Base-by-base conservation (phyloP, 129 eudicot species). In the Centaurea solstitialis region DNA sequence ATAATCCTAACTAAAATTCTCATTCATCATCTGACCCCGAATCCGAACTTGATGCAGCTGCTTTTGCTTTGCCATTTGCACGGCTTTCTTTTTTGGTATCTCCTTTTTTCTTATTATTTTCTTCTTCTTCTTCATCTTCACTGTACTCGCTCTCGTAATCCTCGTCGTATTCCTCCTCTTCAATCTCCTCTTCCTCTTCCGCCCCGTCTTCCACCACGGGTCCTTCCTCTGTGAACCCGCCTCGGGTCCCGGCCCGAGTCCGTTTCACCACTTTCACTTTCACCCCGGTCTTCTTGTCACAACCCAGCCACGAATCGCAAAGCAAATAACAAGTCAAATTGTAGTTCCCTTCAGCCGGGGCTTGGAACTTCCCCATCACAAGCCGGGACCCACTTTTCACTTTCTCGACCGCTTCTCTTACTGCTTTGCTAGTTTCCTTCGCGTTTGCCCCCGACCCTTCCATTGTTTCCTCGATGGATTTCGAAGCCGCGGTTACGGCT, bases 131-230 rank as follows among this genome's bases (percentile, higher is more conserved):
- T 74, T 94, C 97, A 76, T 93, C 98, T 81, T 94, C 98, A 82
- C 99, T 95, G 28, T 95, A 95, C 84, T 95, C 99, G 28, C 99
- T 95, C 93, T 92, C 93, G 53, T 86, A 82, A 67, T 92, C 97
- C 69, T 90, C 98, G 23, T 92, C 90, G 18, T 88, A 85, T 9
- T 85, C 93, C 78, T 92, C 97, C 68, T 90, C 95, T 73, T 93
- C 96, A 38, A 30, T 76, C 61, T 89, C 97, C 82, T 95, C 99
- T 37, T 95, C 99, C 75, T 90, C 99, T 30, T 88, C 97, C 4
- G 7, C 85, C 6, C 80, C 97, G 37, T 89, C 97, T 76, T 89
- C 98, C 66, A 71, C 39, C 4, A 53, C 69, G 5, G 87, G 79
- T 26, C 87, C 93, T 53, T 87, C 98, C 75, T 88, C 97, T 9